Percentiles rank a stretch among this genome's conserved stretches.
These are phyloP conservation scores for Magnusiomyces tetraspermus DNA, from an alignment of 1,139 yeast genomes.

Conservation along the genomic window DNA sequence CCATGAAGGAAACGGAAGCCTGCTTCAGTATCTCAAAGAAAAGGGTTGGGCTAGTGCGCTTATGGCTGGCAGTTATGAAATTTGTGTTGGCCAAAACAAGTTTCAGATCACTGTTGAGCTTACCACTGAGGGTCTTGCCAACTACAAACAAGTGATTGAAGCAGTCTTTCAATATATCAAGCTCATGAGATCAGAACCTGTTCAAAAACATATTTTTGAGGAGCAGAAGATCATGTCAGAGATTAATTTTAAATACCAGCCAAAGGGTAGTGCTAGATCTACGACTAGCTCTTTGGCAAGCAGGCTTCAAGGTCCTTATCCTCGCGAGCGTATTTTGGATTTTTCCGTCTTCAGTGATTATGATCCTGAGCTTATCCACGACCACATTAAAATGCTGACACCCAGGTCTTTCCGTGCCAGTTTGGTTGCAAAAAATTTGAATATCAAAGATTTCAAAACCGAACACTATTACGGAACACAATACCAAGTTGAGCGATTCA, in stretches of 20 bases:
- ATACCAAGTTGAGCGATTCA: slow-evolving; percentile 44
- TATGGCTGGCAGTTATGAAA: slow-evolving; percentile 61
- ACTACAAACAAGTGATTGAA: slow-evolving; percentile 53
- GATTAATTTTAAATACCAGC: slow-evolving; percentile 54
- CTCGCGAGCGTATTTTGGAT: slow-evolving; percentile 53
- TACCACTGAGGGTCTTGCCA: slow-evolving; percentile 57
- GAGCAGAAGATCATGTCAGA: slow-evolving; percentile 42
- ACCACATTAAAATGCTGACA: slow-evolving; percentile 44
- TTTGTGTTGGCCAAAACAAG: slow-evolving; percentile 59
- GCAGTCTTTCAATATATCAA: slow-evolving; percentile 63
- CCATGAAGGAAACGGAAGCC: slow-evolving; percentile 83
- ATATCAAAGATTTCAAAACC: slow-evolving; percentile 31
- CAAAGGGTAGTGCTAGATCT: slow-evolving; percentile 52
- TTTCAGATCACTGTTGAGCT: slow-evolving; percentile 65
- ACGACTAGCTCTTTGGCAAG: slow-evolving; percentile 48
- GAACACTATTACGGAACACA: slow-evolving; percentile 93
- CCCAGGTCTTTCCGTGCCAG: slow-evolving; percentile 54
- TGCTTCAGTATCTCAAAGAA: slow-evolving; percentile 57
- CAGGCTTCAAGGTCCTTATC: slow-evolving; percentile 44
- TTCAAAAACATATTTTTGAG: slow-evolving; percentile 48
- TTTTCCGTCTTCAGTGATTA: slow-evolving; percentile 51
- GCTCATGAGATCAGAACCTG: slow-evolving; percentile 45
- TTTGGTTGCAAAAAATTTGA: slow-evolving; percentile 37
- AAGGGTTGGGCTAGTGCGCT: slow-evolving; percentile 74
- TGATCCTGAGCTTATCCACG: slow-evolving; percentile 44